Conservation (phyloP, 352 stramenopile species). For the Thalassiosira pacifica region DNA sequence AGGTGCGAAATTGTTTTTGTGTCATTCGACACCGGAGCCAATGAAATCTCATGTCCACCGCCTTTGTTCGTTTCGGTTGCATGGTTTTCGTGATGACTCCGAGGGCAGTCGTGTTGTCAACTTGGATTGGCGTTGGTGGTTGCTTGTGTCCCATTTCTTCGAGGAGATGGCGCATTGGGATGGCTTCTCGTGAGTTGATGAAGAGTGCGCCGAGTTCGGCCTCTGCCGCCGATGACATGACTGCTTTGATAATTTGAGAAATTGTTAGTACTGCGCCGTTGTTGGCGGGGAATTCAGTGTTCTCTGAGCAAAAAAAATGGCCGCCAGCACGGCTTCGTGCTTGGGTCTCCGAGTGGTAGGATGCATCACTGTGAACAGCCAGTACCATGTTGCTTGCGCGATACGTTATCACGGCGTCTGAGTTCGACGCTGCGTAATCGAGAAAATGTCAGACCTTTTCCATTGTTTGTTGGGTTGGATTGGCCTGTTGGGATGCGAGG, state of each 20-base stretch:
- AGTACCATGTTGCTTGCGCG: constrained; percentile 60
- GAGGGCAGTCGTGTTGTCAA: constrained; percentile 14
- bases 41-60: constrained; percentile 30
- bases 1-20: constrained; percentile 48
- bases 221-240: constrained; percentile 18
- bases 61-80: constrained; percentile 23
- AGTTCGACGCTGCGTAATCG: constrained; percentile 58
- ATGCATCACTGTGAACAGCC: constrained; percentile 46
- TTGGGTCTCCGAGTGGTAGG: constrained; percentile 44
- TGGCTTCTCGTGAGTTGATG: constrained; percentile 13
- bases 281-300: not conserved
- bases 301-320: constrained; percentile 33
- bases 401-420: constrained; percentile 45
- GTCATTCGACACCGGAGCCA: constrained; percentile 8
- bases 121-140: constrained; percentile 26
- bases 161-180: not conserved
- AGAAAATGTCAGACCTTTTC: constrained; percentile 26
- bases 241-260: constrained; percentile 21
- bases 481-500: constrained; percentile 8
- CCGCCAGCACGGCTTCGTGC: constrained; percentile 27
- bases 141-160: constrained; percentile 3
- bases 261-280: constrained; percentile 15
- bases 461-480: constrained; percentile 14
- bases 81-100: constrained; percentile 20
- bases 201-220: constrained; percentile 29